Evolutionary conservation across 83 land plant species (phyloP), one percentile per base, ranked within the genome.

Genomic region (Isoetes engelmannii): DNA sequence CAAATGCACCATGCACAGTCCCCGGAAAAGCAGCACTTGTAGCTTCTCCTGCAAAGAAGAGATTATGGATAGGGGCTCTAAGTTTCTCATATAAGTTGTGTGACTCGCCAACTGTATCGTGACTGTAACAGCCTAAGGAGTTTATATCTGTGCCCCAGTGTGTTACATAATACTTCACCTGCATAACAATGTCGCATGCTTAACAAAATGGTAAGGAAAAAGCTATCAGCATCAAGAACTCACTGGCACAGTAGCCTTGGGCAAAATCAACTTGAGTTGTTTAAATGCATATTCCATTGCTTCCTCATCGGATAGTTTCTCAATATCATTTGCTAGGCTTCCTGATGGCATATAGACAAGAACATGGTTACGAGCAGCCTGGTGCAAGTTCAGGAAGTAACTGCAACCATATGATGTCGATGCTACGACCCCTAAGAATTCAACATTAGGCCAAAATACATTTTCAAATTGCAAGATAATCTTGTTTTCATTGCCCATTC

Each of bases 301-400:
- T 4, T 55, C 60, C 46, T 9, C 74, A 45, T 73, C 74, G 0
- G 74, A 68, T 4, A 73, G 12, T 4, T 68, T 68, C 47, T 73
- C 75, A 12, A 73, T 68, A 41, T 67, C 75, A 51, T 73, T 42
- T 0, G 63, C 74, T 44, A 73, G 70, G 19, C 65, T 61, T 65
- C 74, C 75, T 42, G 73, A 72, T 17, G 75, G 75, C 75, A 73
- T 73, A 60, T 70, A 70, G 9, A 70, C 70, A 8, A 70, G 73
- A 49, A 70, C 73, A 44, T 68, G 73, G 47, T 70, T 68, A 45
- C 73, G 69, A 20, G 73, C 61, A 6, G 73, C 68, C 47, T 70
- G 58, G 73, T 70, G 73, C 69, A 70, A 45, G 48, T 70, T 70
- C 17, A 70, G 69, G 46, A 70, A 70, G 48, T 70, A 70, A 18